A percentile compares a stretch with the other conserved stretches of the same genome.
Conservation (phyloP, 2,329 filamentous ascomycete species). For the Colletotrichum noveboracense region DNA sequence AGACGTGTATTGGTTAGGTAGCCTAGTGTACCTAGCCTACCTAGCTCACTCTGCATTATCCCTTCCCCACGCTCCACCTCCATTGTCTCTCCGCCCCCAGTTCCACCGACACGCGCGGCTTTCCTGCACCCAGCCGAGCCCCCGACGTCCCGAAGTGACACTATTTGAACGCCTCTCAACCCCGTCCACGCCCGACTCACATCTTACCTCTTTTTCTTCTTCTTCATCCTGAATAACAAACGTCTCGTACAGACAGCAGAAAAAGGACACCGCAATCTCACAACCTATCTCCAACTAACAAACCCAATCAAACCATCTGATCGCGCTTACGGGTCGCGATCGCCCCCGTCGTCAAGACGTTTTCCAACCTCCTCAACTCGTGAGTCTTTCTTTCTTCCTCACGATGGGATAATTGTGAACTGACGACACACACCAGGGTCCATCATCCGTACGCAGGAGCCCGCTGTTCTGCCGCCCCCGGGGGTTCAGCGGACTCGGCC, state of each 20-base stretch:
- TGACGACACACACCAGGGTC: constrained; percentile 63
- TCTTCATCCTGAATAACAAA: neutral
- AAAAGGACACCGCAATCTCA: neutral
- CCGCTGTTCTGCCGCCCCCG: constrained; percentile 90
- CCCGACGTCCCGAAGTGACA: neutral
- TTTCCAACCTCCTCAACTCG: constrained; percentile 98
- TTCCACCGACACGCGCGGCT: neutral
- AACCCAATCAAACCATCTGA: constrained; percentile 35
- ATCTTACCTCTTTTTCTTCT: neutral
- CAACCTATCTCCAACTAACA: neutral
- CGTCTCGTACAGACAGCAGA: neutral
- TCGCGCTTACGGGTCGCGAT: constrained; percentile 66
- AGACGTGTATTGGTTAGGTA: neutral
- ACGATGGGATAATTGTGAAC: too few relatives aligned
- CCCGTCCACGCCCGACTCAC: neutral
- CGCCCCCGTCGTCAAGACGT: constrained; percentile 82
- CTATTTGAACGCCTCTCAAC: neutral
- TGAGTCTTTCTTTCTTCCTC: constrained; percentile 53
- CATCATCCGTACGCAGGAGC: constrained; percentile 97
- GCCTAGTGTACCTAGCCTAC: neutral
- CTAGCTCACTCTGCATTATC: neutral
- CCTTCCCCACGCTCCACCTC: neutral
- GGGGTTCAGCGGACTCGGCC: constrained; percentile 76
- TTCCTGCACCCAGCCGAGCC: neutral
- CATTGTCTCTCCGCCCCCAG: neutral